Evolutionary conservation across 352 stramenopile genomes (phyloP).

Genomic region (Pythium grandisporangium): DNA sequence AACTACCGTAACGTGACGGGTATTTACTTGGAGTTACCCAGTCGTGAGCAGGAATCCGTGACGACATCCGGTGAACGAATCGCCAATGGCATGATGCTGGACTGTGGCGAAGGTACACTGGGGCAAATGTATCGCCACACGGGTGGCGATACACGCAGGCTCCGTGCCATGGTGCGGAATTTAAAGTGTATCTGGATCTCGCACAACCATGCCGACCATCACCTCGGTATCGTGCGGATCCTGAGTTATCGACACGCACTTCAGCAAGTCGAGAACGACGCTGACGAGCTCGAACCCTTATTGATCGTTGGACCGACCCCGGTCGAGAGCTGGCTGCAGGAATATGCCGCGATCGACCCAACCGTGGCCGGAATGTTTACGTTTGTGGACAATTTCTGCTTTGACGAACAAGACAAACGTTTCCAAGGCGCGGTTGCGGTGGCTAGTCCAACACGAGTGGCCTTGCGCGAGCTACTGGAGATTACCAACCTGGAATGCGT

Average conservation of each 20-base stretch:
- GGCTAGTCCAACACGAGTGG: conserved; percentile 24
- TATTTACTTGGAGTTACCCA: conserved; percentile 84
- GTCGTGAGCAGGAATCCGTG: background rate
- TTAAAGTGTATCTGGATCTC: conserved; percentile 95
- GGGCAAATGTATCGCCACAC: conserved; percentile 85
- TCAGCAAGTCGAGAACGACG: conserved; percentile 3
- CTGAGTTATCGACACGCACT: conserved; percentile 79
- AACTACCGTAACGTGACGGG: conserved; percentile 98
- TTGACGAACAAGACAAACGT: conserved; percentile 41
- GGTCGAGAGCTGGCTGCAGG: conserved; percentile 86
- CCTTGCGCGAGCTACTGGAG: conserved; percentile 25
- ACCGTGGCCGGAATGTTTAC: conserved; percentile 74
- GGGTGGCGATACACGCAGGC: conserved; percentile 20
- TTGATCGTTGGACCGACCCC: conserved; percentile 89
- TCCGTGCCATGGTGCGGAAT: conserved; percentile 46
- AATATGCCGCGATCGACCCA: conserved; percentile 83
- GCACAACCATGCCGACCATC: conserved; percentile 97
- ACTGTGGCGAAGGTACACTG: conserved; percentile 95
- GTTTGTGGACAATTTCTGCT: conserved; percentile 87
- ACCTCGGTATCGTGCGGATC: conserved; percentile 91
- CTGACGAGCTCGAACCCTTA: conserved; percentile 40
- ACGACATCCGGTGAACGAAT: too few relatives aligned
- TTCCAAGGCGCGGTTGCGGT: conserved; percentile 23
- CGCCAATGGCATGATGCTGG: conserved; percentile 84
- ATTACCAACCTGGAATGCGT: conserved; percentile 56